These are phyloP conservation scores for Solanum etuberosum DNA, from an alignment of 257 asterid species.

Conservation along the genomic window DNA sequence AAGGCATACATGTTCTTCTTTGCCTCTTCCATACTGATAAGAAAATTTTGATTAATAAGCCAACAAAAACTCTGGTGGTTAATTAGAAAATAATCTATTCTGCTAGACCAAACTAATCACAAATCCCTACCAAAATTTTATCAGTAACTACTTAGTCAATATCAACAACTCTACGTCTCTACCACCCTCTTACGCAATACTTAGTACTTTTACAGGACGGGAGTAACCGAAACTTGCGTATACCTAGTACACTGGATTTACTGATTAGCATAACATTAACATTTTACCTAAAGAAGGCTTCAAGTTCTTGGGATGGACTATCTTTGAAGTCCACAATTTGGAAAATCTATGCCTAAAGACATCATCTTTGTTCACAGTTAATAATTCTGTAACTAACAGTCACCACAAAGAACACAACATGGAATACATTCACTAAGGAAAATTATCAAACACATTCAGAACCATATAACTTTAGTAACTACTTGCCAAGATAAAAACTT, in stretches of 20 bases:
- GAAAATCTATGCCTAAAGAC: background rate
- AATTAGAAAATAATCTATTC: background rate
- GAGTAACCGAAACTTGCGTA: background rate
- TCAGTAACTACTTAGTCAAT: background rate
- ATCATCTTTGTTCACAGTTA: background rate
- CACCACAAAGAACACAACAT: background rate
- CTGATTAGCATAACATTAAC: background rate
- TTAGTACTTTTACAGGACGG: background rate
- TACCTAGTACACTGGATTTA: background rate
- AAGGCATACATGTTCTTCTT: constrained; percentile 98
- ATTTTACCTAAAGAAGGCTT: background rate
- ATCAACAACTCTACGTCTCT: background rate
- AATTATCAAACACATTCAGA: background rate
- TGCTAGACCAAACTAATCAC: background rate
- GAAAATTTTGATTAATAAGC: background rate
- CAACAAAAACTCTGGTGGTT: background rate
- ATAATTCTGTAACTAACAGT: background rate
- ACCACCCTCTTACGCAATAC: background rate
- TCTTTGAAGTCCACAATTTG: background rate
- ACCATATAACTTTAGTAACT: background rate
- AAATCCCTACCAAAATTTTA: background rate
- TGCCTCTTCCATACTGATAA: constrained; percentile 91
- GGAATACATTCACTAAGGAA: background rate
- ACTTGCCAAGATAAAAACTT: background rate
- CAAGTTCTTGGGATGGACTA: background rate